Evolutionary conservation across 768 basidiomycete genomes (phyloP), one percentile per base, ranked within the genome.

Genomic region (Termitomyces sp.): DNA sequence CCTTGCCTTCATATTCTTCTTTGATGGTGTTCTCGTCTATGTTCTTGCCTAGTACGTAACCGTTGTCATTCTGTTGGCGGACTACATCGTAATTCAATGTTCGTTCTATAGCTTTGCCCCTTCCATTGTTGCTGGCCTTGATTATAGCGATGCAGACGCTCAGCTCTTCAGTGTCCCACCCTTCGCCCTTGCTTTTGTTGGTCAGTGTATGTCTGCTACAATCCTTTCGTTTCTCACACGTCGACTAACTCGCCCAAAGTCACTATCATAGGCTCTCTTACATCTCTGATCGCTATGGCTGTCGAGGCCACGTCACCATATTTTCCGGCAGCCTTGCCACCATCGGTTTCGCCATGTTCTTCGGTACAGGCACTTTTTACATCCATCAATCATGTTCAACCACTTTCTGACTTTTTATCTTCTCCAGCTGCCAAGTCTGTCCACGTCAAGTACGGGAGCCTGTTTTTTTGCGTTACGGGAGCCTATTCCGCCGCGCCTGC

Each of bases 91-190:
- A 12, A 42, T 42, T 10, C 10, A 4, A 23, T 4, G 10, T 23
- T 42, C 9, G 14, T 11, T 43, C 14, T 25, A 25, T 11, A 43
- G 42, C 62, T 91, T 92, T 68, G 72, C 82, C 8, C 89, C 89
- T 8, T 84, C 85, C 4, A 88, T 92, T 67, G 82, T 91, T 10
- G 72, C 80, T 28, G 73, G 75, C n/a, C 76, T 88, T 7, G 85
- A 84, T 17, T 86, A 78, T 65, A 76, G 74, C 2, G 75, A 78
- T 0, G 72, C 79, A 40, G 66, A 72, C 25, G 80, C 82, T 14
- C 85, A 88, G 63, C 72, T 88, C 3, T 81, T 84, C 76, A 84
- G 79, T 17, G 85, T 87, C 1, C 77, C 77, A 12, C 83, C 82
- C 3, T 84, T 79, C 47, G 78, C 76, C 3, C 57, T 62, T 10